phyloP scores from a whole-genome alignment of 225 moss, liverwort and hornwort genomes.

The Sphagnum contortum region DNA sequence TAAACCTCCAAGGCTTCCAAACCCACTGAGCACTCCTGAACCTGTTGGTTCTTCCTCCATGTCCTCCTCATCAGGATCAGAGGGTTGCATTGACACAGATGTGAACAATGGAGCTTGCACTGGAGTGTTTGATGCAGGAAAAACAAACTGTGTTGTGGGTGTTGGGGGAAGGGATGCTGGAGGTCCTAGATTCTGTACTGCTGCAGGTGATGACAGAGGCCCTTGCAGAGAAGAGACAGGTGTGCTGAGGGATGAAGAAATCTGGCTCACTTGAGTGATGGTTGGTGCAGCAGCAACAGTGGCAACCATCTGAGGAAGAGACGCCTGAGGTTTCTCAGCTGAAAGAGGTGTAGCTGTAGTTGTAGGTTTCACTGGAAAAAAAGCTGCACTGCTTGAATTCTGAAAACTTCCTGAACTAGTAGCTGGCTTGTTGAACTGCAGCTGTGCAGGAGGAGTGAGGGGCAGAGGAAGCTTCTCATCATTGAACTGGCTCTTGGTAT shows the following conservation, averaged over 20 bases:
- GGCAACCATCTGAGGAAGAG: conserved; percentile 14
- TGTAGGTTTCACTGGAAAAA: neutral
- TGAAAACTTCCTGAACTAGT: neutral
- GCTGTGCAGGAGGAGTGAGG: conserved; percentile 12
- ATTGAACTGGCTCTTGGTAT: conserved; percentile 17
- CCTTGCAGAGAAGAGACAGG: conserved; percentile 14
- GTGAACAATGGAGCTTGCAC: conserved; percentile 19
- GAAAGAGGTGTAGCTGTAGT: conserved; percentile 21
- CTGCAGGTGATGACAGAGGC: conserved; percentile 21
- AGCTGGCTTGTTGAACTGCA: conserved; percentile 11
- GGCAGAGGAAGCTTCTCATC: conserved; percentile 28
- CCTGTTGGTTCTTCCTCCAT: conserved; percentile 74
- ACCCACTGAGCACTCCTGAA: conserved; percentile 40
- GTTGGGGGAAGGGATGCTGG: conserved; percentile 14
- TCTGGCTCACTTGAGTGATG: conserved; percentile 17
- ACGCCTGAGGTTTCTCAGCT: conserved; percentile 17
- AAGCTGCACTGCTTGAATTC: too few species aligned
- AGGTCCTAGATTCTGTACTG: conserved; percentile 1
- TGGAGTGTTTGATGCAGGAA: conserved; percentile 27
- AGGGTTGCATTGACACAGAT: conserved; percentile 26
- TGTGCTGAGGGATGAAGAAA: conserved; percentile 6
- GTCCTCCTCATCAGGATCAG: conserved; percentile 69
- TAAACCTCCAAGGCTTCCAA: conserved; percentile 70
- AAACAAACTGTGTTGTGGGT: conserved; percentile 30
- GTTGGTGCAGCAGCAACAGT: conserved; percentile 9